phyloP scores from a whole-genome alignment of 225 moss, liverwort and hornwort genomes.

The Pseudoscleropodium purum region DNA sequence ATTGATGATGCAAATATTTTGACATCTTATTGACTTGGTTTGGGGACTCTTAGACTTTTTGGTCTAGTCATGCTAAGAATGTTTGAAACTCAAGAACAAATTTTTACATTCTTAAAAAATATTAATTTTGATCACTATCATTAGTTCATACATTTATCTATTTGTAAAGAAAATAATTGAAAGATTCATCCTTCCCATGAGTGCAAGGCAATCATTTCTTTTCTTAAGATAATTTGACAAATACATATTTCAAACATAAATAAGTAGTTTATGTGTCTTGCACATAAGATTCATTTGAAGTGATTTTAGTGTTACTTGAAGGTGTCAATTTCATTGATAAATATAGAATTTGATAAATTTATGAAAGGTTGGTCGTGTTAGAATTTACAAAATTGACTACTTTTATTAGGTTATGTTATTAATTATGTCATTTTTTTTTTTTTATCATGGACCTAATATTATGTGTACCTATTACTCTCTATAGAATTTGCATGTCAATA shows the following conservation, averaged over 20 bases:
- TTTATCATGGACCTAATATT: too few species aligned
- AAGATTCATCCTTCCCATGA: neutral
- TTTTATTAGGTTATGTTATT: too few species aligned
- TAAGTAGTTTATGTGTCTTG: neutral
- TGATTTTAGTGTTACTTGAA: neutral
- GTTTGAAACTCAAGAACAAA: neutral
- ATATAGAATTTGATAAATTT: too few species aligned
- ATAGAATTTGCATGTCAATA: too few species aligned
- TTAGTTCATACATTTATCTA: neutral
- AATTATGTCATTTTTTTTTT: too few species aligned
- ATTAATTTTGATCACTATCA: neutral
- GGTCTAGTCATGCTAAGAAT: neutral
- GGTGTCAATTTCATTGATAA: too few species aligned
- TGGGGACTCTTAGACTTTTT: neutral
- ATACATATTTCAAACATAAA: neutral
- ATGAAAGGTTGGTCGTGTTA: too few species aligned
- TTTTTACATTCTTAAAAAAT: neutral
- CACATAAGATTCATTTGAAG: neutral
- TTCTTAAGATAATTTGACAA: neutral
- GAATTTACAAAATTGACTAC: too few species aligned
- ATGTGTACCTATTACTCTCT: too few species aligned
- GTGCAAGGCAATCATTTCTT: neutral
- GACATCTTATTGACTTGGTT: neutral
- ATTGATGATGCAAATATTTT: neutral
- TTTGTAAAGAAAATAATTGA: neutral